These are phyloP conservation scores for Trichoderma aggressivum DNA, from an alignment of 2,329 filamentous ascomycete species.

Conservation along the genomic window DNA sequence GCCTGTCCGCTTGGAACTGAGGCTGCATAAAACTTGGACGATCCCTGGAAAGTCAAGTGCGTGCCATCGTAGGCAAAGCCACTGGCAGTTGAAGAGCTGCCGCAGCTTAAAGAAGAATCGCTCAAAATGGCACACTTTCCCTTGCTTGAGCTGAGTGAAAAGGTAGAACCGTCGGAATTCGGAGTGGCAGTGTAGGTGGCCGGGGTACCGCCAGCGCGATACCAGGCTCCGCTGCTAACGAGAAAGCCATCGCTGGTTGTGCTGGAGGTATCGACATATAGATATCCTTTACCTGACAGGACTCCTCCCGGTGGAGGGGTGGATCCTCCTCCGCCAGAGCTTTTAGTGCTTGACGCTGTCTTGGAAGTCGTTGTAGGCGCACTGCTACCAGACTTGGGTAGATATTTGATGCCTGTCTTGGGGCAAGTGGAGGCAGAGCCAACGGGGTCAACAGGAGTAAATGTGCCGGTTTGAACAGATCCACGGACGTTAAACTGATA, in stretches of 20 bases:
- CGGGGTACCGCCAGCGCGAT: conserved; percentile 3
- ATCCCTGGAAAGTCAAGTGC: background rate
- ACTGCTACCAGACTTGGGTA: conserved; percentile 26
- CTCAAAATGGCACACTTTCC: conserved; percentile 9
- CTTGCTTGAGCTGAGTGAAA: conserved; percentile 3
- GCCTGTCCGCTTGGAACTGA: background rate
- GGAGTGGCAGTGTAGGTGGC: conserved; percentile 3
- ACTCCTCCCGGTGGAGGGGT: background rate
- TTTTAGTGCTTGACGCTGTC: background rate
- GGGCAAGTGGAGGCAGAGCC: conserved; percentile 61
- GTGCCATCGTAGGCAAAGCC: conserved; percentile 3
- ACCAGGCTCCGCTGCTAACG: conserved; percentile 1
- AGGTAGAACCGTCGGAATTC: background rate
- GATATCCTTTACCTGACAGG: background rate
- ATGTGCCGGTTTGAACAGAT: conserved; percentile 57
- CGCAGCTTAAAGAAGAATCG: conserved; percentile 1
- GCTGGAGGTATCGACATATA: background rate
- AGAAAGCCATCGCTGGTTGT: background rate
- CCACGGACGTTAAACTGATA: conserved; percentile 61
- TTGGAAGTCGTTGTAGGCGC: background rate
- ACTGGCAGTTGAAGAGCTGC: background rate
- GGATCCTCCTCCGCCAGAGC: background rate
- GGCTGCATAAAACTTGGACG: background rate
- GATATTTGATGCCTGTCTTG: conserved; percentile 59
- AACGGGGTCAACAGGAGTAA: conserved; percentile 52